Base-by-base conservation (phyloP, 306 rosid genomes). In the Fragaria nilgerrensis region DNA sequence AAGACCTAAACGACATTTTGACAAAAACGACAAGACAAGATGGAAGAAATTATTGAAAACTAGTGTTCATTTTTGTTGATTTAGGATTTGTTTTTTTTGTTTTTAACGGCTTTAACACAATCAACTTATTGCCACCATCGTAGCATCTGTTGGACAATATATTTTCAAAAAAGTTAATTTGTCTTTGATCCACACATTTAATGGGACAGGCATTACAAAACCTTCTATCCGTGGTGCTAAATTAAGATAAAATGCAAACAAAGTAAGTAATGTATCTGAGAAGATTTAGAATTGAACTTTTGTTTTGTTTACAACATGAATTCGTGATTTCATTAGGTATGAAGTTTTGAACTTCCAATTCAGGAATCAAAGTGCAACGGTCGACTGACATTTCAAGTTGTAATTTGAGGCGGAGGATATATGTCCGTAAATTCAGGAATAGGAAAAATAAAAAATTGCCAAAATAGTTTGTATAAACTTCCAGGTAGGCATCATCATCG, bases 401-500 rank as follows among this genome's bases (percentile, higher is more conserved):
- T 32, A 32, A 32, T 0, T 3, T 32, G 0, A 52, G 34, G 1
- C 0, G 14, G 15, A 48, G 13, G 65, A 32, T n/a, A 48, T 25
- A 16, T 23, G 5, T 14, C 68, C 74, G 48, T 53, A 53, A 73
- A 73, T 65, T 79, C 15, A 44, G 74, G 61, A 78, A 65, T 39
- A 5, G 45, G 9, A 43, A 43, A 73, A 15, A 14, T 53, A 44
- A 55, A 34, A 13, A 59, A 55, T 32, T 3, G 61, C 23, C 64
- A 64, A 71, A 77, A 47, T 70, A 65, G 63, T 22, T 22, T 8
- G 75, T 55, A 58, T 52, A n/a, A 22, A 44, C 52, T 73, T 80
- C 36, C 75, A 20, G n/a, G n/a, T 75, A 66, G 81, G 81, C 75
- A 87, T 74, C 68, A 80, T 64, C 44, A 17, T 16, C 70, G 45